Evolutionary conservation across 2,329 filamentous ascomycete species (phyloP).

Genomic region (Aspergillus sp.): DNA sequence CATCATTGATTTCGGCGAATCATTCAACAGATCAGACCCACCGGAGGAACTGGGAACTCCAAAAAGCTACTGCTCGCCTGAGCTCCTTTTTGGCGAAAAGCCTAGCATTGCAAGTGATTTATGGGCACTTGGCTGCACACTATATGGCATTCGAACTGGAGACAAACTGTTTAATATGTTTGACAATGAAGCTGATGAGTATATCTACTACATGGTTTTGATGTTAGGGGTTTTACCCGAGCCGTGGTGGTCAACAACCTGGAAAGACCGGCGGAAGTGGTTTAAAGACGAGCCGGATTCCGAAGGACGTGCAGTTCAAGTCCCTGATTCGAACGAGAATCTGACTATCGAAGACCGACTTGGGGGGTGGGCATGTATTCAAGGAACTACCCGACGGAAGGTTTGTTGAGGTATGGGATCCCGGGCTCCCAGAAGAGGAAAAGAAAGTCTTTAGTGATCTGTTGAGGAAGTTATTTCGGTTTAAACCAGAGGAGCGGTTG

Average conservation of each 20-base stretch:
- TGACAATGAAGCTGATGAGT: background rate
- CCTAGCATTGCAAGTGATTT: background rate
- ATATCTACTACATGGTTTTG: background rate
- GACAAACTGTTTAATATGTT: background rate
- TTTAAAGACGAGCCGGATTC: background rate
- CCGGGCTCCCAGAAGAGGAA: background rate
- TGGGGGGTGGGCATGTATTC: too few relatives aligned
- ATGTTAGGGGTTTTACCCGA: background rate
- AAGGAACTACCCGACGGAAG: too few relatives aligned
- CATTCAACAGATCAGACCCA: background rate
- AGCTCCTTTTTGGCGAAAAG: background rate
- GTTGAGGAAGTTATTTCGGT: slow-evolving; percentile 4
- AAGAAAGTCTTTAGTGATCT: background rate
- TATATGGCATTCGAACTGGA: slow-evolving; percentile 1
- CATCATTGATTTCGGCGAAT: background rate
- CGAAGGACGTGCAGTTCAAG: slow-evolving; percentile 9
- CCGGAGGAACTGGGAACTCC: background rate
- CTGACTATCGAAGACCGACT: background rate
- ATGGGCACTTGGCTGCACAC: slow-evolving; percentile 2
- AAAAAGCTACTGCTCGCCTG: background rate
- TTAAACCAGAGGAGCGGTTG: background rate
- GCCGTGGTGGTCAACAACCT: background rate
- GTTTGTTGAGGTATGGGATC: too few relatives aligned
- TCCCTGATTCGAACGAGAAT: background rate
- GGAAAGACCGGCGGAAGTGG: background rate